A percentile compares a stretch with the other conserved stretches of the same genome.
phyloP scores from a whole-genome alignment of 352 stramenopile species.

The Aphanomyces euteiches region DNA sequence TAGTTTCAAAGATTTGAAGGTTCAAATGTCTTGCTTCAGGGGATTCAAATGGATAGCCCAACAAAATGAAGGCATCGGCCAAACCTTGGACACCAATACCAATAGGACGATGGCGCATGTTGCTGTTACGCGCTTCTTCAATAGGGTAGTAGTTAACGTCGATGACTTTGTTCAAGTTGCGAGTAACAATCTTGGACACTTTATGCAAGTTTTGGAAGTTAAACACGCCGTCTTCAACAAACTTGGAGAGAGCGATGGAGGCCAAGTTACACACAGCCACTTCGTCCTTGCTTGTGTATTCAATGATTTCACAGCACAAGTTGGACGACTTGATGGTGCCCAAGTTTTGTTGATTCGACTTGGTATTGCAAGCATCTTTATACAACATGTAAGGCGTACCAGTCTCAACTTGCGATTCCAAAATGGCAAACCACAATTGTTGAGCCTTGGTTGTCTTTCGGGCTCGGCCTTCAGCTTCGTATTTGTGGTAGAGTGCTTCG shows the following conservation, averaged over 20 bases:
- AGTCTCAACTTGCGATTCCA: constrained; percentile 99
- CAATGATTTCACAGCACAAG: constrained; percentile 98
- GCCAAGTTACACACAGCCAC: constrained; percentile 99
- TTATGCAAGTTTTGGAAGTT: constrained; percentile 95
- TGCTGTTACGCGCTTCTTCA: constrained; percentile 81
- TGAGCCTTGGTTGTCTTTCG: constrained; percentile 96
- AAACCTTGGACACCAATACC: constrained; percentile 98
- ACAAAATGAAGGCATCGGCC: constrained; percentile 96
- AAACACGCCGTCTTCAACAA: constrained; percentile 89
- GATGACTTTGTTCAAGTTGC: constrained; percentile 99
- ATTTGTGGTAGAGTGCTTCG: constrained; percentile 93
- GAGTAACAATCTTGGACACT: constrained; percentile 95
- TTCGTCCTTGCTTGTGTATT: constrained; percentile 98
- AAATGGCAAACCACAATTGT: constrained; percentile 98
- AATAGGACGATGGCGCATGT: constrained; percentile 97
- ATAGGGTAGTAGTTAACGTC: constrained; percentile 99
- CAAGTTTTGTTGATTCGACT: constrained; percentile 99
- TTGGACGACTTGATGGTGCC: constrained; percentile 99
- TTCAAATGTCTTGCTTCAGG: constrained; percentile 90
- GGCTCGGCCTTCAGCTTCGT: constrained; percentile 93
- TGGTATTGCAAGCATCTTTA: constrained; percentile 98
- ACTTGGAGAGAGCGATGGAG: constrained; percentile 95
- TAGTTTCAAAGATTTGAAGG: constrained; percentile 99
- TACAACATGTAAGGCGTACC: constrained; percentile 99
- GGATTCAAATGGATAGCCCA: constrained; percentile 96